Evolutionary conservation across 2,329 filamentous ascomycete species (phyloP), one percentile per base, ranked within the genome.

Genomic region (Hypomyces perniciosus): DNA sequence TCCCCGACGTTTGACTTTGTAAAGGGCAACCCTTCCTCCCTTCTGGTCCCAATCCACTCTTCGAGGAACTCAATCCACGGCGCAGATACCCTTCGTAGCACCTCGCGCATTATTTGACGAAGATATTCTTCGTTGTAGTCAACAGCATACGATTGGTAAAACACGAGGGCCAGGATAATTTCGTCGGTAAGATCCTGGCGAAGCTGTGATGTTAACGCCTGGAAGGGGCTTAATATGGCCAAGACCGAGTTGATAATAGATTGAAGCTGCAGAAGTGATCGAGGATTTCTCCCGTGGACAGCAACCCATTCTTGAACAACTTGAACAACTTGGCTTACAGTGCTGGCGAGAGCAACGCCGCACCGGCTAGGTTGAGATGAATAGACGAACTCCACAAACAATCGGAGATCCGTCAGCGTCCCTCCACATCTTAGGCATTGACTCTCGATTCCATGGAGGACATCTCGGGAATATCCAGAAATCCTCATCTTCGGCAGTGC

Each of bases 11-110:
- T 63, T 47, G 72, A 62, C 61, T 75, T 83, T 5, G 74, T 73
- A 30, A 83, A 59, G 0, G 75, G 75, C 8, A 79, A 68, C 1
- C 80, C 78, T 34, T 75, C 70, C 57, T 86, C 83, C 3, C 73
- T 69, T 53, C 73, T 77, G 8, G 88, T 76, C 0, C 89, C 89
- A 53, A 91, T 81, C 88, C 88, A 93, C 60, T 84, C 81, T 57
- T 85, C 79, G 6, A 86, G 72, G 46, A 84, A 78, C 47, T 83
- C 77, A 7, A 87, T 70, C 80, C 85, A 90, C 1, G 86, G 86
- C 29, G 69, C 68, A 1, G 81, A 81, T 1, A 85, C 81, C 37
- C 78, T 73, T 41, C 75, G 72, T 12, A 93, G 65, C 0, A 92
- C 74, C 54, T 89, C 81, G 12, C 83, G 78, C 61, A 89, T 77